Base-by-base conservation (phyloP, 441 rosid species). In the Euphorbia schlechtendalii region DNA sequence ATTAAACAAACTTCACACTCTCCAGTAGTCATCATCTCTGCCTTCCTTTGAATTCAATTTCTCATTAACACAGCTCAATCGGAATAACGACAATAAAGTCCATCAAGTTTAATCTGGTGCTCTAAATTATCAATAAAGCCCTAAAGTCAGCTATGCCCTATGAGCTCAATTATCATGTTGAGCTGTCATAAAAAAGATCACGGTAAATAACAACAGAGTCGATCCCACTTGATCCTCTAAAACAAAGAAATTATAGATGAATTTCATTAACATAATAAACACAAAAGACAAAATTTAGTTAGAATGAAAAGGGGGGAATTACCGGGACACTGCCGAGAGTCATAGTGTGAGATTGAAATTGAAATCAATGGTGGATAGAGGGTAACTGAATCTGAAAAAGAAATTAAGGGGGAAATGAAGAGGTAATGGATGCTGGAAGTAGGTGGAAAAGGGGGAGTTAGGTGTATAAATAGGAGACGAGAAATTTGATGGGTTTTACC, bases 311-410 rank as follows among this genome's bases (percentile, higher is more conserved):
- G 27, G 45, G 15, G 40, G 14, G 24, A n/a, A 30, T 60, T 77
- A 82, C 85, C 81, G 80, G 75, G 46, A 69, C 52, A 56, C 77
- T 69, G 52, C 78, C 59, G 63, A 81, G 63, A 69, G 84, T 71
- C 84, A 80, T 80, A 5, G 54, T 63, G 61, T 21, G 22, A 3
- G n/a, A 32, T 13, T 21, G 12, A 28, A 34, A 8, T 17, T 15
- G 18, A 46, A 15, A 18, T 12, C 32, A 20, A 38, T 3, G 9
- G 21, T 45, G 49, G 45, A 4, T 11, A 22, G 25, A 18, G 27
- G 21, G 59, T n/a, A n/a, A n/a, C n/a, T n/a, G n/a, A n/a, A n/a
- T n/a, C n/a, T n/a, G n/a, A n/a, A n/a, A n/a, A n/a, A n/a, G n/a
- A n/a, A n/a, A n/a, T n/a, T n/a, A n/a, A n/a, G n/a, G n/a, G n/a